phyloP scores from a whole-genome alignment of 208 protist genomes.

The Trypanosoma melophagium region DNA sequence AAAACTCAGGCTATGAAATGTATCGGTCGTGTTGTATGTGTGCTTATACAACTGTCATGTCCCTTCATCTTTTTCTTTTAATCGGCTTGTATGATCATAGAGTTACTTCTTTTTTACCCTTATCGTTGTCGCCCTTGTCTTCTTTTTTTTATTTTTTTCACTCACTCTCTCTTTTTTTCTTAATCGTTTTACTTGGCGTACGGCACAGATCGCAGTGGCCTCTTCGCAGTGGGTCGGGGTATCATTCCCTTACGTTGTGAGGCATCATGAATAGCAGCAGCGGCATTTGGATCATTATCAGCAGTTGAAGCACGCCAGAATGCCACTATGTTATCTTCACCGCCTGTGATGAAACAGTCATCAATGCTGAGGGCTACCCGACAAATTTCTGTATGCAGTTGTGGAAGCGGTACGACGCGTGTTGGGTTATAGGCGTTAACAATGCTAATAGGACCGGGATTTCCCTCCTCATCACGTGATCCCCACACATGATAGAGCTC shows the following conservation, averaged over 20 bases:
- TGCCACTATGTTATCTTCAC: constrained; percentile 76
- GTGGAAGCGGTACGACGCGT: constrained; percentile 20
- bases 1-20: too few species aligned
- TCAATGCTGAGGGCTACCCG: constrained; percentile 70
- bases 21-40: too few species aligned
- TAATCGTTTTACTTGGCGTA: constrained; percentile 27
- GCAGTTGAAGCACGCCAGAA: constrained; percentile 48
- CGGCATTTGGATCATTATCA: too few species aligned
- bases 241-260: constrained; percentile 9
- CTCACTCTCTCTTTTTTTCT: neutral
- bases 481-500: constrained; percentile 58
- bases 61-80: too few species aligned
- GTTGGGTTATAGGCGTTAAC: constrained; percentile 38
- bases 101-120: too few species aligned
- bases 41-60: too few species aligned
- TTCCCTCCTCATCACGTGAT: constrained; percentile 72
- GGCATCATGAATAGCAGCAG: too few species aligned
- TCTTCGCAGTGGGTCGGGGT: neutral
- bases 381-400: constrained; percentile 59
- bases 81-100: too few species aligned
- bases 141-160: too few species aligned
- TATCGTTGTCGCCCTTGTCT: too few species aligned
- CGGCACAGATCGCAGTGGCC: constrained; percentile 15
- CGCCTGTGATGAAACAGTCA: constrained; percentile 74
- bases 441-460: constrained; percentile 57